Evolutionary conservation across 2,329 filamentous ascomycete genomes (phyloP), one percentile per base, ranked within the genome.

Genomic region (Claviceps pusilla): DNA sequence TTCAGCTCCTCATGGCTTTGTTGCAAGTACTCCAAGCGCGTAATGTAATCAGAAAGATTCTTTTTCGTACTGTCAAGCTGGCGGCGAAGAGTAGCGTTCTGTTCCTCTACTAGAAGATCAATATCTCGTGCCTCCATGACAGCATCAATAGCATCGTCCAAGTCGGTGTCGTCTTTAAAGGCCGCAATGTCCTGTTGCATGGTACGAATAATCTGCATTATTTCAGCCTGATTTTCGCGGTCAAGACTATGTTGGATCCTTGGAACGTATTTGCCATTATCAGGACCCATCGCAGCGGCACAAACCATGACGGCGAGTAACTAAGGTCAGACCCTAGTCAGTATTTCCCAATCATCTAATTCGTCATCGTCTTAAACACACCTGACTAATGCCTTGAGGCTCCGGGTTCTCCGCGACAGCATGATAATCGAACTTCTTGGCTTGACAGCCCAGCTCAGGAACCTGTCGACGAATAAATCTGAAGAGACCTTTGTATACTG

Each of bases 1-100:
- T 84, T 78, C 48, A 86, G 69, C 58, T 82, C 78, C 57, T 88
- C 83, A 58, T 87, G 75, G 51, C 75, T 81, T 57, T 77, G 74
- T 59, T 82, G 76, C 19, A 84, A 68, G 62, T 78, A 74, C 55
- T 82, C 80, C 51, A 83, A 70, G 24, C 80, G 75, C 6, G 79
- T 76, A 54, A 78, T 76, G 57, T 80, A 74, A 63, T 82, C 77
- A 47, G 78, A 80, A 54, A 79, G 73, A 45, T 74, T 74, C 63
- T 80, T 82, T 59, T 73, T 78, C 47, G 78, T 69, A 6, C 69
- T 67, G 16, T 80, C 77, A 39, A 76, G 71, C 59, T 79, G 73
- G 54, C 72, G 71, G 50, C 74, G 71, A 41, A 79, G 66, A 50
- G 71, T 68, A 16, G 73, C 73, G 57, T 79, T 72, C 60, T 77